Conservation (phyloP, 208 protist species). For the Leishmania martiniquensis region DNA sequence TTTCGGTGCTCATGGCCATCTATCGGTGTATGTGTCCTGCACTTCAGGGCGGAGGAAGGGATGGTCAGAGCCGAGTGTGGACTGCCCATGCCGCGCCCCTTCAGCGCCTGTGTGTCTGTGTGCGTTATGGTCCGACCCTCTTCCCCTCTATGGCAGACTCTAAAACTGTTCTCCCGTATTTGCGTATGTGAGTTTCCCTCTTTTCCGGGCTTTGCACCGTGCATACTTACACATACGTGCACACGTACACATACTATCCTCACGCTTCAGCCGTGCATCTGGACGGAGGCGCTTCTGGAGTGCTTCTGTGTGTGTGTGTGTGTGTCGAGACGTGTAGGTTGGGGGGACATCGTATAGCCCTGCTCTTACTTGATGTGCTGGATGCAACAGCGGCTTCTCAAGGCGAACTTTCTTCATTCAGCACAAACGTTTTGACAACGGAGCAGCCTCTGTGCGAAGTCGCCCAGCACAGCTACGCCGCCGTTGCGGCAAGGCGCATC, state of each 20-base stretch:
- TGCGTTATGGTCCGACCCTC: background rate
- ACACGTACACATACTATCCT: background rate
- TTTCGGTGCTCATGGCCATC: background rate
- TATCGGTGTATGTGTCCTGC: background rate
- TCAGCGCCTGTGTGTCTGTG: background rate
- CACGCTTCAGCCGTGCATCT: background rate
- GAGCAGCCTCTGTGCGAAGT: background rate
- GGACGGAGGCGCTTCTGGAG: background rate
- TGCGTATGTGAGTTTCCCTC: background rate
- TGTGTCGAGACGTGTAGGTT: background rate
- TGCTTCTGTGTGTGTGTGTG: background rate
- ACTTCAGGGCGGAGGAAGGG: background rate
- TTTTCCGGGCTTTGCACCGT: background rate
- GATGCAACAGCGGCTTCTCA: background rate
- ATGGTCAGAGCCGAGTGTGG: background rate
- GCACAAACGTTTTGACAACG: background rate
- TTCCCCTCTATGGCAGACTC: background rate
- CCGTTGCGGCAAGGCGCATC: background rate
- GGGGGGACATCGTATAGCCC: background rate
- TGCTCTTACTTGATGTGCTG: background rate
- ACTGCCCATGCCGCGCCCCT: background rate
- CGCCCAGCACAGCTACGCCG: background rate
- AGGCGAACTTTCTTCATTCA: background rate
- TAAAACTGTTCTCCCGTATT: background rate
- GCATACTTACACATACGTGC: background rate